Evolutionary conservation across 2,329 filamentous ascomycete species (phyloP).

Genomic region (Emergomyces orientalis): DNA sequence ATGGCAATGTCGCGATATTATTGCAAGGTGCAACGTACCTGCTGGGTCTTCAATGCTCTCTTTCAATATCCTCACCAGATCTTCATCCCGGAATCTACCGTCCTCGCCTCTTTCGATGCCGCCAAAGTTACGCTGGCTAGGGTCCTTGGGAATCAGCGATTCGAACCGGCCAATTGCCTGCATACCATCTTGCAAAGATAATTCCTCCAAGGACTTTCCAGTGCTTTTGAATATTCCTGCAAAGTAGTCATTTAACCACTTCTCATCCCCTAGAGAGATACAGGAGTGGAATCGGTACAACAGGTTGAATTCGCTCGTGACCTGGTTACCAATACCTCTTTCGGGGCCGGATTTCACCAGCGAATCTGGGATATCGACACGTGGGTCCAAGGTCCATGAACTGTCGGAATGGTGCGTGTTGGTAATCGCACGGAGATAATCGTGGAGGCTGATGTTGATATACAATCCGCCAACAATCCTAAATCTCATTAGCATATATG

Average conservation of each 20-base stretch:
- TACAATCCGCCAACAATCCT: slow-evolving; percentile 24
- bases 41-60: slow-evolving; percentile 59
- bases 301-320: slow-evolving; percentile 45
- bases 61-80: slow-evolving; percentile 55
- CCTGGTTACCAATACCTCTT: slow-evolving; percentile 41
- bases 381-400: slow-evolving; percentile 36
- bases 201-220: slow-evolving; percentile 14
- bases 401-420: slow-evolving; percentile 32
- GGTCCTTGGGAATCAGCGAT: slow-evolving; percentile 48
- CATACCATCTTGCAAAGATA: slow-evolving; percentile 22
- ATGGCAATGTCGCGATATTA: neutral
- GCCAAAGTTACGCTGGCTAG: slow-evolving; percentile 52
- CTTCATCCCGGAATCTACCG: slow-evolving; percentile 58
- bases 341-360: slow-evolving; percentile 23
- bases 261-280: slow-evolving; percentile 57
- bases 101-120: slow-evolving; percentile 49
- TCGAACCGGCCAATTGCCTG: slow-evolving; percentile 50
- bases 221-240: slow-evolving; percentile 17
- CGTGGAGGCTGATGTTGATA: slow-evolving; percentile 27
- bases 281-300: slow-evolving; percentile 52
- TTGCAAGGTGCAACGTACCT: slow-evolving; percentile 23
- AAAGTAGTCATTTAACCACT: slow-evolving; percentile 60
- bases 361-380: slow-evolving; percentile 22
- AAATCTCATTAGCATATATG: slow-evolving; percentile 4
- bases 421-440: slow-evolving; percentile 23